phyloP scores from a whole-genome alignment of 371 early-diverging fungal genomes.

The Coemansia sp. region DNA sequence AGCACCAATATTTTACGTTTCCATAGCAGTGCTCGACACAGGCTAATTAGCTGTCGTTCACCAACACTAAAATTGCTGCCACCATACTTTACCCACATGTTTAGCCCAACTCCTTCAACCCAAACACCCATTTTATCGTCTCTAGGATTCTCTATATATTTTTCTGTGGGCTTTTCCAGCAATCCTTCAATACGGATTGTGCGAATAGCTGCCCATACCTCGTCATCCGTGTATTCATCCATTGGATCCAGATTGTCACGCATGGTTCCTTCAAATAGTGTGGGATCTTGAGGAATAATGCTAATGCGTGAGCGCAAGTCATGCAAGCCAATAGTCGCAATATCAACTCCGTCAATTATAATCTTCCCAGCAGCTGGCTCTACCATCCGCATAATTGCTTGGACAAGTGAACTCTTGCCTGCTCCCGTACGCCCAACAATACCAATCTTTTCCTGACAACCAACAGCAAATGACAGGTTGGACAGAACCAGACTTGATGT shows the following conservation, averaged over 20 bases:
- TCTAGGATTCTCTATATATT: conserved; percentile 24
- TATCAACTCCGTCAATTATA: conserved; percentile 53
- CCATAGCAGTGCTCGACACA: conserved; percentile 75
- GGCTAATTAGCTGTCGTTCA: conserved; percentile 77
- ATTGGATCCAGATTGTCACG: conserved; percentile 84
- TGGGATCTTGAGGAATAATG: conserved; percentile 82
- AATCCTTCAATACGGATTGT: conserved; percentile 56
- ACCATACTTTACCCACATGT: conserved; percentile 56
- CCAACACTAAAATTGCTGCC: conserved; percentile 75
- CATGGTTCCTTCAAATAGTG: conserved; percentile 69
- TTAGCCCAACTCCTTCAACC: conserved; percentile 56
- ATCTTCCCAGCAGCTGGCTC: conserved; percentile 69
- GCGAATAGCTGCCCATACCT: conserved; percentile 80
- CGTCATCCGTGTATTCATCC: conserved; percentile 68
- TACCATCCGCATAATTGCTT: conserved; percentile 73
- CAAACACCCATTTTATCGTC: conserved; percentile 24
- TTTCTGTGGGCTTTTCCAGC: conserved; percentile 16
- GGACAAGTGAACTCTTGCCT: conserved; percentile 70
- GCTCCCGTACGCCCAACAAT: conserved; percentile 72
- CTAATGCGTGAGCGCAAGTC: conserved; percentile 70
- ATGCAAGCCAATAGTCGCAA: conserved; percentile 59
- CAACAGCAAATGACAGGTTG: conserved; percentile 60
- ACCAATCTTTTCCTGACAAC: conserved; percentile 68
- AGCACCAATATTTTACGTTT: conserved; percentile 70
- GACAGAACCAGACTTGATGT: conserved; percentile 41